Conservation (phyloP, 176 grass and related monocot genomes). For the Oryza rufipogon region DNA sequence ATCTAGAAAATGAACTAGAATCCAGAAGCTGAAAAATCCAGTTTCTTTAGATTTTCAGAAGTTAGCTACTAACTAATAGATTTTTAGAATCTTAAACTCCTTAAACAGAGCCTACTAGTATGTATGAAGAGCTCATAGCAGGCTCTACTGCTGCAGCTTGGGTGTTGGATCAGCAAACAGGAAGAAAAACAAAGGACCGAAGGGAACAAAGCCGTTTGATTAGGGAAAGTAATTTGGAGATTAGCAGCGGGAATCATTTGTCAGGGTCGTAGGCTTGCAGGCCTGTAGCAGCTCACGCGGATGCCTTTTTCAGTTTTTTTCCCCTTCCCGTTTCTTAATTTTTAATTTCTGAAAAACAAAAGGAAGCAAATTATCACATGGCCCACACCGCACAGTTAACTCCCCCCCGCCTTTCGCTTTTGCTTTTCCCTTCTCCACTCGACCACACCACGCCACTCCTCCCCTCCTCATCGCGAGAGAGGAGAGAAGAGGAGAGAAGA, state of each 20-base stretch:
- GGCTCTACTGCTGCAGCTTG: not conserved
- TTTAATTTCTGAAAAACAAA: slow-evolving; percentile 4
- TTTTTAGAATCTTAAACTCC: too few relatives aligned
- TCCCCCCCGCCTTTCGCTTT: slow-evolving; percentile 46
- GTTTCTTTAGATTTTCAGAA: too few relatives aligned
- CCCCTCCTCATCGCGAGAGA: slow-evolving; percentile 34
- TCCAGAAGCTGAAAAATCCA: too few relatives aligned
- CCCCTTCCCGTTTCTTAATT: not conserved
- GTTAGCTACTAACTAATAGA: too few relatives aligned
- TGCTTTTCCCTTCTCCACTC: slow-evolving; percentile 24
- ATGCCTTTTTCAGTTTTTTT: not conserved
- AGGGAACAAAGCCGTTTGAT: slow-evolving; percentile 23
- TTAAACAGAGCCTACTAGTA: too few relatives aligned
- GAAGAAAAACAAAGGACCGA: not conserved
- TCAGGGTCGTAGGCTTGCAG: not conserved
- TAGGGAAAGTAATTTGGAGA: slow-evolving; percentile 30
- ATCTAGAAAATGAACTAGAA: too few relatives aligned
- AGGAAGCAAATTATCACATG: slow-evolving; percentile 31
- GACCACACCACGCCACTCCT: slow-evolving; percentile 25
- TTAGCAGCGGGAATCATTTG: slow-evolving; percentile 29
- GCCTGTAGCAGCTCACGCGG: slow-evolving; percentile 27
- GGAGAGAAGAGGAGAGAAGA: not conserved
- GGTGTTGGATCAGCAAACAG: not conserved
- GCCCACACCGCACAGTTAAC: slow-evolving; percentile 30
- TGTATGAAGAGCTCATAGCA: too few relatives aligned